Evolutionary conservation across 2,329 filamentous ascomycete species (phyloP).

Genomic region (Sclerotiophoma versabilis): DNA sequence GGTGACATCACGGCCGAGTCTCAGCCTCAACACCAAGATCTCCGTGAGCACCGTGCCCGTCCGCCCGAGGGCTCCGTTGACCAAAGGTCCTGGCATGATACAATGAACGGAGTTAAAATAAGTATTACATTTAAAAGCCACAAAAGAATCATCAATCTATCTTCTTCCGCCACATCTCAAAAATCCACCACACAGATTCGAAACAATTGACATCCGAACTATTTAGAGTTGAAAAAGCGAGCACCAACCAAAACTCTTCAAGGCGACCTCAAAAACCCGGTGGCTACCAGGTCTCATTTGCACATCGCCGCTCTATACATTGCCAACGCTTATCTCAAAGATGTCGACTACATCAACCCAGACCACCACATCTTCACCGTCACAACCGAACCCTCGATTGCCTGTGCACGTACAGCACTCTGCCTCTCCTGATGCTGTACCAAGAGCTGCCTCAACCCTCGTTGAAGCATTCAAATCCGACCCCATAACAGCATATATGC

Average conservation of each 20-base stretch:
- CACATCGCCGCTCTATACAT: neutral
- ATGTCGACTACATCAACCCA: neutral
- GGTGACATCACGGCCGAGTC: neutral
- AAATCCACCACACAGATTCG: neutral
- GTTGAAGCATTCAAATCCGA: neutral
- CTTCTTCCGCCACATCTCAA: neutral
- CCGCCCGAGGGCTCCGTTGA: neutral
- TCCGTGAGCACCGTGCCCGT: neutral
- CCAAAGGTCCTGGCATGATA: neutral
- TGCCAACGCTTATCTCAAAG: neutral
- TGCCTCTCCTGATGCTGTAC: neutral
- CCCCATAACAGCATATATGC: neutral
- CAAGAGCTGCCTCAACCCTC: neutral
- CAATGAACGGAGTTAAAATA: neutral
- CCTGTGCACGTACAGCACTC: neutral
- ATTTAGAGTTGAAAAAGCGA: too few relatives aligned
- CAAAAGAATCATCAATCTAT: neutral
- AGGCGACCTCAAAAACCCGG: neutral
- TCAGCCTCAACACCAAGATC: neutral
- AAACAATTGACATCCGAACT: neutral
- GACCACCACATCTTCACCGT: too few relatives aligned
- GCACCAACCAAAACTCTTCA: neutral
- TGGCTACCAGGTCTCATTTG: too few relatives aligned
- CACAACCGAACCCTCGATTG: neutral
- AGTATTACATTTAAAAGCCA: neutral